phyloP scores from a whole-genome alignment of 192 early-diverging fungal genomes.

The Backusella liffmaniae region DNA sequence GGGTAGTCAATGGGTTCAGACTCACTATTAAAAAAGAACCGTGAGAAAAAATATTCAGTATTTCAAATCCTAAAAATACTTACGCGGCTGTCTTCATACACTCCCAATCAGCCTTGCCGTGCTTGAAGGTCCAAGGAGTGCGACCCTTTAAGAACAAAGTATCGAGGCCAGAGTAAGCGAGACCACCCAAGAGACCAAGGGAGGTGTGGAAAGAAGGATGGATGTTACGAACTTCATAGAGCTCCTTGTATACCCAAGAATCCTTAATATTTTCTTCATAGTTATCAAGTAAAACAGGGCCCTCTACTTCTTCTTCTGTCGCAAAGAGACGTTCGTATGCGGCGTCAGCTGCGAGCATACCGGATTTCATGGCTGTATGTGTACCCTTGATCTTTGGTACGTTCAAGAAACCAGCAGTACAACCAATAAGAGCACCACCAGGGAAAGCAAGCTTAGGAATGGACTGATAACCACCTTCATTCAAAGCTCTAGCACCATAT shows the following conservation, averaged over 20 bases:
- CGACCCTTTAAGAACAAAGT: conserved; percentile 86
- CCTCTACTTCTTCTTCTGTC: conserved; percentile 43
- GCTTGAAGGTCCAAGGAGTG: conserved; percentile 93
- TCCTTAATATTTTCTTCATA: conserved; percentile 83
- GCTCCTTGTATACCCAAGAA: conserved; percentile 91
- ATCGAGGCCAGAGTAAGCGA: conserved; percentile 87
- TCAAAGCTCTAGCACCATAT: conserved; percentile 96
- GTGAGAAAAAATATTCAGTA: background rate
- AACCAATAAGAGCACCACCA: conserved; percentile 94
- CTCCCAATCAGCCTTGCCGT: conserved; percentile 78
- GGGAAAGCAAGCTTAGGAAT: conserved; percentile 94
- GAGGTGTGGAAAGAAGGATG: conserved; percentile 91
- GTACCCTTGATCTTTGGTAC: conserved; percentile 99
- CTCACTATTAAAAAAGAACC: conserved; percentile 34
- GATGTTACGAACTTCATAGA: conserved; percentile 89
- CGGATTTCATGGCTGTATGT: conserved; percentile 99
- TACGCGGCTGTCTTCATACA: conserved; percentile 69
- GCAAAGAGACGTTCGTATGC: conserved; percentile 57
- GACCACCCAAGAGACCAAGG: conserved; percentile 83
- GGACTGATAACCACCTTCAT: conserved; percentile 95
- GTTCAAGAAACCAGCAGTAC: conserved; percentile 95
- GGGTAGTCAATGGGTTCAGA: conserved; percentile 91
- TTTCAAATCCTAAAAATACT: background rate
- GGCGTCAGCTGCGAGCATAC: conserved; percentile 94
- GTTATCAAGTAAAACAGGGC: conserved; percentile 65